Base-by-base conservation (phyloP, 768 basidiomycete species). In the Rickenella mellea region DNA sequence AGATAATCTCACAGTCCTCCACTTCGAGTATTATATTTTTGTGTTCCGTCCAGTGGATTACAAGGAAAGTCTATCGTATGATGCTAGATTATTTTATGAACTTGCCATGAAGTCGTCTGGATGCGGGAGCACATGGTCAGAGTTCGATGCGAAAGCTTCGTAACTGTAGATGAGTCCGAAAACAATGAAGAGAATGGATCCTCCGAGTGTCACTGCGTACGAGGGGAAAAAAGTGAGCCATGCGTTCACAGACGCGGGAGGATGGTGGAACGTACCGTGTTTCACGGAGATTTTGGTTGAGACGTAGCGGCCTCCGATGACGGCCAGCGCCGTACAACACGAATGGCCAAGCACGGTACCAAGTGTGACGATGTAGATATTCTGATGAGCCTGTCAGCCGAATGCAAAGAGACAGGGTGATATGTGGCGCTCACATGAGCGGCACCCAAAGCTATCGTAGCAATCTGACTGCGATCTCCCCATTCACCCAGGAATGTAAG, bases 401-500 rank as follows among this genome's bases (percentile, higher is more conserved):
- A 17, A 3, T 6, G 19, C 33, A 17, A 17, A 36, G 10, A 36
- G 15, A 19, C 33, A 10, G 24, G 24, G 10, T n/a, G 33, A 36
- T 36, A 15, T 19, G 12, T 11, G 19, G 28, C 15, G 69, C 76
- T 40, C 56, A 97, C 94, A 65, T 99, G 91, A 17, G 93, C 88
- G 19, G 93, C 93, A 2, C 87, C 94, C 40, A 98, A 68, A 5
- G 90, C 93, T 48, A 98, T 94, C 2, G 96, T 98, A 2, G 96
- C 85, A 52, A 98, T 90, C 65, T 99, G 94, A 55, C 90, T 94
- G 41, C 94, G 67, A 64, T 98, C 96, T 1, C 96, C 94, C 96
- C 96, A 98, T 64, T 99, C 96, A 8, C 93, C 96, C n/a, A 99
- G 69, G 63, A 97, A 97, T 0, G 94, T 98, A 46, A 99, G 69